These are phyloP conservation scores for Capsicum pubescens DNA, from an alignment of 257 asterid species.

Conservation along the genomic window DNA sequence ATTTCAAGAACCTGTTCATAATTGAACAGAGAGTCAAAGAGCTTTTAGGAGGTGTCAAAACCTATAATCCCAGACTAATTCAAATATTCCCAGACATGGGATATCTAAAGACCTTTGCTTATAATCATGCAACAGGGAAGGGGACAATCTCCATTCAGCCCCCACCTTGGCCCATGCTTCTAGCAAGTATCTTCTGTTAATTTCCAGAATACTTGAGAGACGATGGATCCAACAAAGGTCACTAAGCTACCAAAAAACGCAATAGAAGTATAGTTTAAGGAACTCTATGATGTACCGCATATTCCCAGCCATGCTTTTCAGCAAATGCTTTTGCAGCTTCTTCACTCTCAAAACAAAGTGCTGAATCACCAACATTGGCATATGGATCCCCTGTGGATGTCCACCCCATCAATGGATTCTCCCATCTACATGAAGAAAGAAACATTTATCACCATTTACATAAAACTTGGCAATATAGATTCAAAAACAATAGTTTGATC, in stretches of 20 bases:
- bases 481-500: neutral
- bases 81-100: neutral
- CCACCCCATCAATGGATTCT: conserved; percentile 99
- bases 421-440: conserved; percentile 71
- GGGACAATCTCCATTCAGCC: neutral
- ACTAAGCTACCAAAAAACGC: neutral
- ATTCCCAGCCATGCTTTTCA: conserved; percentile 92
- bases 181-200: neutral
- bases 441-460: conserved; percentile 25
- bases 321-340: conserved; percentile 89
- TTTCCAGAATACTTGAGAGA: neutral
- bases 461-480: conserved; percentile 23
- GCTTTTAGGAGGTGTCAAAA: neutral
- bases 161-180: neutral
- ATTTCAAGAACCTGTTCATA: neutral
- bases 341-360: conserved; percentile 74
- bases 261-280: neutral
- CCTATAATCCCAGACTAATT: neutral
- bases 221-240: neutral
- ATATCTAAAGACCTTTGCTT: neutral
- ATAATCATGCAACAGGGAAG: neutral
- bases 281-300: conserved; percentile 51
- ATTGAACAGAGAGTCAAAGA: neutral
- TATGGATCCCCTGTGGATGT: conserved; percentile 99
- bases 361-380: conserved; percentile 94